These are phyloP conservation scores for Microdochium paspali DNA, from an alignment of 2,329 filamentous ascomycete species.

Conservation along the genomic window DNA sequence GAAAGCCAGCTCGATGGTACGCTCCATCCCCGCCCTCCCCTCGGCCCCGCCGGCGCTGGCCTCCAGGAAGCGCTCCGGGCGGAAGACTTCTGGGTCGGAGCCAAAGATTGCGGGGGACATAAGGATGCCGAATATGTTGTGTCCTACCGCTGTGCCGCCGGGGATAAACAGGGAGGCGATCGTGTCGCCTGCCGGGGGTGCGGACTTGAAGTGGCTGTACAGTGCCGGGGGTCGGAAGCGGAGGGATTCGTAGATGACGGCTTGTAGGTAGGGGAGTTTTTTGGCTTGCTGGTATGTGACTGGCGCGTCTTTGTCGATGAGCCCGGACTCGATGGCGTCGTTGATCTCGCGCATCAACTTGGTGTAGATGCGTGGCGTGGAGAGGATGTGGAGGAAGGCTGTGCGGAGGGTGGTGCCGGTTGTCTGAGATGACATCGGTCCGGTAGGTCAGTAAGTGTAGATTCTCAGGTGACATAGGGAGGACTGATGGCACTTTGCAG, in stretches of 20 bases:
- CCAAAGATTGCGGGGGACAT: slow-evolving; percentile 24
- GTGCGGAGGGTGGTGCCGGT: slow-evolving; percentile 36
- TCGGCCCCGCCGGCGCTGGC: slow-evolving; percentile 12
- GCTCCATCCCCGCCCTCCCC: slow-evolving; percentile 19
- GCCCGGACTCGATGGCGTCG: slow-evolving; percentile 19
- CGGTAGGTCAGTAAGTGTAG: background rate
- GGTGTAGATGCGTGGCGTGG: slow-evolving; percentile 30
- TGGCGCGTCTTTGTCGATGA: slow-evolving; percentile 11
- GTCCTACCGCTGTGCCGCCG: slow-evolving; percentile 23
- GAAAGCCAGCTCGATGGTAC: slow-evolving; percentile 26
- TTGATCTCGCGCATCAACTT: slow-evolving; percentile 36
- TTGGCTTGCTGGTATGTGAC: slow-evolving; percentile 19
- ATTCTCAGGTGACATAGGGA: too few species aligned
- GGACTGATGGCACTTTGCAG: too few species aligned
- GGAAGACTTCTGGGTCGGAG: slow-evolving; percentile 26
- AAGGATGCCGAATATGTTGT: slow-evolving; percentile 18
- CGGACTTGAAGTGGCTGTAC: slow-evolving; percentile 13
- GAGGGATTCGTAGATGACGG: slow-evolving; percentile 26
- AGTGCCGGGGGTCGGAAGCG: slow-evolving; percentile 24
- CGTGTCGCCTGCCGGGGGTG: slow-evolving; percentile 18
- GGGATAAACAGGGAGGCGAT: slow-evolving; percentile 23
- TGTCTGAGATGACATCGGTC: slow-evolving; percentile 27
- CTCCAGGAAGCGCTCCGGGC: slow-evolving; percentile 35
- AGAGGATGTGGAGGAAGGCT: slow-evolving; percentile 36
- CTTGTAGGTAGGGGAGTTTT: slow-evolving; percentile 24